Evolutionary conservation across 352 stramenopile genomes (phyloP).

Genomic region (Phytophthora palmivora): DNA sequence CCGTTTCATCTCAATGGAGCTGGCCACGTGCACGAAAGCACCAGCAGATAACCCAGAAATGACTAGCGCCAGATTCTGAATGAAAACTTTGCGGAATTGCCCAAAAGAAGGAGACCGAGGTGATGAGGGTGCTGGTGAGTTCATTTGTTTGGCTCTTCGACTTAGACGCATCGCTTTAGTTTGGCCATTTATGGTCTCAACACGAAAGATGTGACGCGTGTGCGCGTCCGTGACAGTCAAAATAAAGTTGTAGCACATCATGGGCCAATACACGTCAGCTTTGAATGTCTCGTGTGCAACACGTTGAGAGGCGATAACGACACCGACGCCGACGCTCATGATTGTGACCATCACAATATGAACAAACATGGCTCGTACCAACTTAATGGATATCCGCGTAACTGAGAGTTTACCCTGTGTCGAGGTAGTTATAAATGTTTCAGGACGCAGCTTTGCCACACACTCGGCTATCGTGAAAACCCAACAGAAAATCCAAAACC

Average conservation of each 20-base stretch:
- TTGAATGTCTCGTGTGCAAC: conserved; percentile 10
- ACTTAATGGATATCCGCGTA: conserved; percentile 10
- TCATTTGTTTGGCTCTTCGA: conserved; percentile 3
- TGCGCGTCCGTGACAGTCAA: conserved; percentile 26
- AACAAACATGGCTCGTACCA: conserved; percentile 22
- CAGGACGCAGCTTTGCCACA: conserved; percentile 24
- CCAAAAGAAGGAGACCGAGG: conserved; percentile 12
- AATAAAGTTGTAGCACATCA: conserved; percentile 37
- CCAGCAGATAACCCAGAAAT: conserved; percentile 26
- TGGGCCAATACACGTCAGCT: conserved; percentile 26
- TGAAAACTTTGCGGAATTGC: conserved; percentile 22
- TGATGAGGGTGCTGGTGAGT: neutral
- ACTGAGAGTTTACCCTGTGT: conserved; percentile 3
- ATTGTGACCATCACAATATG: conserved; percentile 8
- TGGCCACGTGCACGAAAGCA: conserved; percentile 33
- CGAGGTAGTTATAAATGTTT: conserved; percentile 10
- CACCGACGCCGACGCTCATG: conserved; percentile 12
- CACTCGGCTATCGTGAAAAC: conserved; percentile 25
- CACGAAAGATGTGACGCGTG: conserved; percentile 28
- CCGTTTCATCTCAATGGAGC: conserved; percentile 18
- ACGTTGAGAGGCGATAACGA: conserved; percentile 10
- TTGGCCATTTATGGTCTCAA: conserved; percentile 22
- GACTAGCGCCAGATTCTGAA: conserved; percentile 28
- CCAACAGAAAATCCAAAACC: conserved; percentile 34
- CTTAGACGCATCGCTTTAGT: conserved; percentile 7